Evolutionary conservation across 2,329 filamentous ascomycete genomes (phyloP).

Genomic region (Emergomyces africanus): DNA sequence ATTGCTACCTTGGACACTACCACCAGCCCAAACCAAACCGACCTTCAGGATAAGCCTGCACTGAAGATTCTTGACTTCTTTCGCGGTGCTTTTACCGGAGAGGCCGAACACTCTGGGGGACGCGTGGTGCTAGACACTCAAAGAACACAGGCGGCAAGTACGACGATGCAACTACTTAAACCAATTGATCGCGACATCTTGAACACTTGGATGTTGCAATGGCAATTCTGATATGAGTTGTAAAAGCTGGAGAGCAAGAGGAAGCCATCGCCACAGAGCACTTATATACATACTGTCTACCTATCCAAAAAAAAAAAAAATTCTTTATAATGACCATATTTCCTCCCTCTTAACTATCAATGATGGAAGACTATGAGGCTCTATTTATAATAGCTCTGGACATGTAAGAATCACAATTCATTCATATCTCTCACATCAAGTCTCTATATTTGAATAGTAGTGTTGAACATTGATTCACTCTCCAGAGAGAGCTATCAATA

Average conservation of each 20-base stretch:
- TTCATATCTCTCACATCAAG: too few species aligned
- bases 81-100: constrained; percentile 18
- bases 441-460: too few species aligned
- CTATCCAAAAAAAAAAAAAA: too few species aligned
- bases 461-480: too few species aligned
- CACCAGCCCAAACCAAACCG: constrained; percentile 21
- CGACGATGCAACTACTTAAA: constrained; percentile 30
- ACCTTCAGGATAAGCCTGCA: constrained; percentile 35
- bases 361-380: too few species aligned
- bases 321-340: too few species aligned
- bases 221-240: neutral
- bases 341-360: too few species aligned
- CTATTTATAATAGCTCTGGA: too few species aligned
- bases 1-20: constrained; percentile 33
- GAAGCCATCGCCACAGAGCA: neutral
- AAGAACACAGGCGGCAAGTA: constrained; percentile 29
- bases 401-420: too few species aligned
- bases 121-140: constrained; percentile 30
- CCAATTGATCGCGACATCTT: constrained; percentile 35
- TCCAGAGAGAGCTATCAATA: too few species aligned
- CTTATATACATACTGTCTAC: neutral
- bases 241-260: neutral
- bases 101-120: constrained; percentile 8
- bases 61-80: constrained; percentile 43
- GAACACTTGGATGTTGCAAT: constrained; percentile 23